Base-by-base conservation (phyloP, 116 monocot genomes). In the Trichopus zeylanicus region DNA sequence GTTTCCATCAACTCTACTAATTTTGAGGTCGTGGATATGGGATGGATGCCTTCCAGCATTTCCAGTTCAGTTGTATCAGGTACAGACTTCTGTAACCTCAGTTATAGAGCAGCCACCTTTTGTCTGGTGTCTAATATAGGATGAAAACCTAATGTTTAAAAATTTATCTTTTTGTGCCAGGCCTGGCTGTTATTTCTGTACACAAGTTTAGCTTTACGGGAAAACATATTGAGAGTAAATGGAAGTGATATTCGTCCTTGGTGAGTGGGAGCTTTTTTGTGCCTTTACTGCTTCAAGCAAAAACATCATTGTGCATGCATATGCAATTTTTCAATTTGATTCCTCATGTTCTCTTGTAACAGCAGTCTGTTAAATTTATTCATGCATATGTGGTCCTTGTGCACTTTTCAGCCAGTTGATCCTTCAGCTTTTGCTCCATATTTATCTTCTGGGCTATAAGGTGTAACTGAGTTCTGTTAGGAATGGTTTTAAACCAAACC, bases 1-100 rank as follows among this genome's bases (percentile, higher is more conserved):
- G 1, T 87, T 87, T 68, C 86, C 86, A 53, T 78, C 78, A 11
- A 66, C 51, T 39, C 42, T 87, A 29, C 69, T 87, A 56, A 12
- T 82, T 21, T 46, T 87, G 55, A 81, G 82, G 61, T 71, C 78
- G 68, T 73, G 64, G 62, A 49, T 78, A 10, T 87, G 86, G 86
- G 42, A 78, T 35, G 86, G 82, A 67, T 87, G 86, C 75, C 60
- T 87, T 69, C 86, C 82, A 52, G 86, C 75, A 56, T 70, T 87
- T 63, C 72, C 82, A 48, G 86, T 87, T 68, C 86, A 87, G 53
- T 51, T 87, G 21, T 87, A 87, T 33, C 86, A 87, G 78, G 86
- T 87, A 66, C 42, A 34, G 56, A 37, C 19, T 35, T 18, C 10
- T 34, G 13, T 15, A 18, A 25, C 42, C 42, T 22, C 53, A 27